Percentiles rank a stretch among this genome's conserved stretches.
phyloP scores from a whole-genome alignment of 78 protist genomes.

The Carpediemonas membranifera region DNA sequence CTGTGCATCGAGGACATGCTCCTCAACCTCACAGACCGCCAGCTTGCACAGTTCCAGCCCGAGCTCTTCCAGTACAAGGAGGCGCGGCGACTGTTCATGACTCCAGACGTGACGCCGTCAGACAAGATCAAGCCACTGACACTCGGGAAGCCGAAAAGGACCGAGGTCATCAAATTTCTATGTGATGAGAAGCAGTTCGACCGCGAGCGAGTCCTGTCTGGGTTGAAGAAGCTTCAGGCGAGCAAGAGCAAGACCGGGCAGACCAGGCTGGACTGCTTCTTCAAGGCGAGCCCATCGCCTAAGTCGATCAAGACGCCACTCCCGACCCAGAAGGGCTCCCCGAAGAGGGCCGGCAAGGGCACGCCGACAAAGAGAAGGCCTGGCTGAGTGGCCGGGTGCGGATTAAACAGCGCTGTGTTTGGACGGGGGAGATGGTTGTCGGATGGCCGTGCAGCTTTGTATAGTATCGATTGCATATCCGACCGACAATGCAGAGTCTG shows the following conservation, averaged over 20 bases:
- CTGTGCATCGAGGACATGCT: constrained; percentile 13
- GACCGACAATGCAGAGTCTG: too few species aligned
- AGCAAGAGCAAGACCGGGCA: background rate
- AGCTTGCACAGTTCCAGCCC: constrained; percentile 1
- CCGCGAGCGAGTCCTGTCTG: constrained; percentile 5
- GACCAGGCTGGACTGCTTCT: background rate
- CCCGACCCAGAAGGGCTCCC: too few species aligned
- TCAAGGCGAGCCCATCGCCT: background rate
- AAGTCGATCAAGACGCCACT: too few species aligned
- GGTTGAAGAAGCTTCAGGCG: background rate
- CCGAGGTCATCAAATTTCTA: background rate
- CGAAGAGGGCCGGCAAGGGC: too few species aligned
- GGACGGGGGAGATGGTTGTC: too few species aligned
- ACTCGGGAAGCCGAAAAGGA: constrained; percentile 21
- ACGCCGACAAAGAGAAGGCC: too few species aligned
- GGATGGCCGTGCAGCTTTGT: too few species aligned
- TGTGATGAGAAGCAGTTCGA: constrained; percentile 12
- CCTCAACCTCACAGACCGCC: too few species aligned
- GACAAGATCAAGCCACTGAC: background rate
- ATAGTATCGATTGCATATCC: too few species aligned
- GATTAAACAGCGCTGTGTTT: too few species aligned
- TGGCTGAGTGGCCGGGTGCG: too few species aligned
- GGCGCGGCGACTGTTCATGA: constrained; percentile 10
- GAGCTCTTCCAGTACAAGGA: constrained; percentile 6
- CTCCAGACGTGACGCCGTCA: constrained; percentile 20